These are phyloP conservation scores for Keithomyces neogunnii DNA, from an alignment of 2,329 filamentous ascomycete genomes.

Conservation along the genomic window DNA sequence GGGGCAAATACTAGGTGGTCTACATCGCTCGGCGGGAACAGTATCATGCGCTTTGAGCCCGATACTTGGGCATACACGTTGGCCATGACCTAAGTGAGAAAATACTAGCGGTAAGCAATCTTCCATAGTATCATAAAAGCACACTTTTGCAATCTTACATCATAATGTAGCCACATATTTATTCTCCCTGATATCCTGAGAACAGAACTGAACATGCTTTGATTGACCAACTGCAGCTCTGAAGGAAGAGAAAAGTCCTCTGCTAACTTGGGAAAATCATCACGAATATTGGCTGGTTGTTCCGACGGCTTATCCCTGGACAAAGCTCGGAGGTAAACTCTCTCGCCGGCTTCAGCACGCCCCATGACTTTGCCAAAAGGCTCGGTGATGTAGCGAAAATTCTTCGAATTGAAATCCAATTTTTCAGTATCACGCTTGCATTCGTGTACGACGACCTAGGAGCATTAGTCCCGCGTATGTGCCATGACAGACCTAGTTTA, in stretches of 20 bases:
- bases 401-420: constrained; percentile 78
- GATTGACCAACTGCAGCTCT: constrained; percentile 46
- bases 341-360: constrained; percentile 48
- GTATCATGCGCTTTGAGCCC: constrained; percentile 62
- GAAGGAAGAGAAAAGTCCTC: constrained; percentile 62
- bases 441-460: constrained; percentile 67
- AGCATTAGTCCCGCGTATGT: constrained; percentile 29
- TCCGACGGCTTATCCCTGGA: constrained; percentile 61
- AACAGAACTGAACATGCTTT: constrained; percentile 69
- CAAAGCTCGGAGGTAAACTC: constrained; percentile 70
- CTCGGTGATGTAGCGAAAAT: constrained; percentile 68
- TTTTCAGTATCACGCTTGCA: constrained; percentile 42
- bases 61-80: constrained; percentile 76
- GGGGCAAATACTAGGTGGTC: constrained; percentile 60
- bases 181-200: constrained; percentile 72
- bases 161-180: constrained; percentile 86
- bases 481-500: not conserved
- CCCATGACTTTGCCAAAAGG: constrained; percentile 59
- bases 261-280: constrained; percentile 64
- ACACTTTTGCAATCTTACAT: constrained; percentile 66
- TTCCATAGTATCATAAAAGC: constrained; percentile 77
- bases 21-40: constrained; percentile 75
- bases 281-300: constrained; percentile 57
- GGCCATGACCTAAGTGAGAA: constrained; percentile 58
- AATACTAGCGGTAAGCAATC: not conserved